Evolutionary conservation across 208 protist species (phyloP), one percentile per base, ranked within the genome.

Genomic region (Leishmania mexicana): DNA sequence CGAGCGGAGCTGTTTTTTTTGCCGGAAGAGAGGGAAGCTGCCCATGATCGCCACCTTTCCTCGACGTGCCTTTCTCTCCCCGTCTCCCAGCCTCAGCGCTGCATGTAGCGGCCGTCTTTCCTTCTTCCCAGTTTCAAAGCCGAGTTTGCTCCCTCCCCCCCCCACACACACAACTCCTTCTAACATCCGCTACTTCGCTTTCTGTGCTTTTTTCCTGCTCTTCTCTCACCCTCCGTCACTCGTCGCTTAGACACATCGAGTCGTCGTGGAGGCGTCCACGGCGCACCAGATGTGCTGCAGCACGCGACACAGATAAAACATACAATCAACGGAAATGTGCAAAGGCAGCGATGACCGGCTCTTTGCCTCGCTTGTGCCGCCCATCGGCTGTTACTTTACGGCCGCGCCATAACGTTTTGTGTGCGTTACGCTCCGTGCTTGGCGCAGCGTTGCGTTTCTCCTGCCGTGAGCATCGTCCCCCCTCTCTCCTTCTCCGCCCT

Each of bases 201-300:
- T 42, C 28, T 80, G 21, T 70, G 40, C 31, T 19, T 19, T 54
- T 53, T 79, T 79, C 58, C 65, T 58, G 40, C 76, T 79, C 28
- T 71, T 51, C 62, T 42, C 45, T 70, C 47, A n/a, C 49, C 40
- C 17, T 42, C 53, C 8, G 17, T 21, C 11, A 68, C 40, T 53
- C 21, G 4, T 38, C 21, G 10, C n/a, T 45, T 17, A 38, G 19
- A 5, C 31, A 8, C 58, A 17, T 24, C 31, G 15, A 68, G 31
- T 40, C 31, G 31, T 68, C 15, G 21, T 10, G 7, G 15, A 8
- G 24, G 65, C 47, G 10, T 74, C 57, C 35, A 8, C 42, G 53
- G 21, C 28, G 68, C 49, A 31, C 7, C 28, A 11, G 3, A 51
- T 31, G 21, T 74, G 28, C 45, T 45, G 7, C 19, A 45, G 45